Evolutionary conservation across 1,284 basidiomycete species (phyloP).

Genomic region (Boletus semigastroideus): DNA sequence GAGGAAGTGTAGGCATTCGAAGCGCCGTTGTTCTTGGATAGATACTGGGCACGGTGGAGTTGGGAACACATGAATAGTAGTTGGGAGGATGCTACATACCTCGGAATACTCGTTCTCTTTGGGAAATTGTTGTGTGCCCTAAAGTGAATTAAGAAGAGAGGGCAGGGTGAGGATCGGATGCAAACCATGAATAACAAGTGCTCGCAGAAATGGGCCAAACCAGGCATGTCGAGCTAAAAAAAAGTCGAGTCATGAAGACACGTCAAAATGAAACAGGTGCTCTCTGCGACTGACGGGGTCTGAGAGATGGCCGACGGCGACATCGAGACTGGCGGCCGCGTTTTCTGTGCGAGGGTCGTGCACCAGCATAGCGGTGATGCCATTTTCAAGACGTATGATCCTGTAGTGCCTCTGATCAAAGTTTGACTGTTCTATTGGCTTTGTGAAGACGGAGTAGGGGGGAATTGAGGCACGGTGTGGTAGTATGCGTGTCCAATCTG

Average conservation of each 20-base stretch:
- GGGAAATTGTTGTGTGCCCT: constrained; percentile 84
- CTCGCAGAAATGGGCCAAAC: constrained; percentile 92
- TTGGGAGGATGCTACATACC: constrained; percentile 37
- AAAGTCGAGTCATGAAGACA: background rate
- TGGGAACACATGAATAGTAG: background rate
- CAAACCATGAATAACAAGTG: constrained; percentile 93
- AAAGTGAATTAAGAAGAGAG: constrained; percentile 15
- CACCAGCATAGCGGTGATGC: constrained; percentile 83
- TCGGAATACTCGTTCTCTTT: constrained; percentile 92
- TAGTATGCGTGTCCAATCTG: constrained; percentile 23
- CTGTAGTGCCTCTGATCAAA: constrained; percentile 81
- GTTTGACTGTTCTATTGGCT: constrained; percentile 71
- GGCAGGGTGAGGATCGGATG: background rate
- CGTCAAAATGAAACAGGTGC: background rate
- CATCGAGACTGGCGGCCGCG: constrained; percentile 92
- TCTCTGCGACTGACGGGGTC: constrained; percentile 75
- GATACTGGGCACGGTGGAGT: constrained; percentile 51
- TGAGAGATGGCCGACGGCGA: constrained; percentile 91
- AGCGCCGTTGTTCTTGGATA: constrained; percentile 87
- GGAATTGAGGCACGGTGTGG: constrained; percentile 31
- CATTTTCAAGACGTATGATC: constrained; percentile 84
- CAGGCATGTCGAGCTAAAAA: constrained; percentile 79
- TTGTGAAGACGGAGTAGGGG: constrained; percentile 57
- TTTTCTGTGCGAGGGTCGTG: constrained; percentile 92
- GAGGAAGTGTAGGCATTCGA: constrained; percentile 96